Percentiles rank a stretch among this genome's conserved stretches.
Conservation (phyloP, 1,284 basidiomycete species). For the Pholiota adiposa region DNA sequence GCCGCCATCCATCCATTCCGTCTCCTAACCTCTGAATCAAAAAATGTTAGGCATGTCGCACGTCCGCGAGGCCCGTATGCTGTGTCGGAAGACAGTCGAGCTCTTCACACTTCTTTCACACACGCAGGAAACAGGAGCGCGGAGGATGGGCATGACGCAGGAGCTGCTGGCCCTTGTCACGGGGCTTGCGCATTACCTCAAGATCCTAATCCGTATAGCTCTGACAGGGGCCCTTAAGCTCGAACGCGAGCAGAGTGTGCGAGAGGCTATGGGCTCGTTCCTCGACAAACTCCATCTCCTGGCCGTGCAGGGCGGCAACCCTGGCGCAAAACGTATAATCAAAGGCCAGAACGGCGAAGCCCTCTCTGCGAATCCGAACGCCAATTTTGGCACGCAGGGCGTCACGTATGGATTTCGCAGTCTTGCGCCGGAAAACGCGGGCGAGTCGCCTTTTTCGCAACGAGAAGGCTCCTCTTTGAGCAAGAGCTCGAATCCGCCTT, state of each 20-base stretch:
- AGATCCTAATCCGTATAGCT: slow-evolving; percentile 98
- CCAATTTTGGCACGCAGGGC: slow-evolving; percentile 75
- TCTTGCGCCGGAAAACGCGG: slow-evolving; percentile 85
- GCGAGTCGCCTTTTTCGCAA: slow-evolving; percentile 76
- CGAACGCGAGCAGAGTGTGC: slow-evolving; percentile 86
- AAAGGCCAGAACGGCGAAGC: slow-evolving; percentile 69
- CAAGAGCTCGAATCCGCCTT: slow-evolving; percentile 66
- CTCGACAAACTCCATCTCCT: slow-evolving; percentile 92
- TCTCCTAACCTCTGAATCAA: slow-evolving; percentile 16
- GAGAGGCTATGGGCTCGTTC: slow-evolving; percentile 87
- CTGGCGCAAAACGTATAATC: slow-evolving; percentile 71
- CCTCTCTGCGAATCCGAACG: slow-evolving; percentile 42
- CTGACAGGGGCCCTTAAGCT: slow-evolving; percentile 95
- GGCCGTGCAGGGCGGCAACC: slow-evolving; percentile 87
- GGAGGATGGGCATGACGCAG: slow-evolving; percentile 95
- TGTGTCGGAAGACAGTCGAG: slow-evolving; percentile 99
- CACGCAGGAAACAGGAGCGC: slow-evolving; percentile 89
- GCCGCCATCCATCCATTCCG: slow-evolving; percentile 11
- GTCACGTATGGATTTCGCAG: slow-evolving; percentile 90
- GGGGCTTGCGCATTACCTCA: slow-evolving; percentile 97
- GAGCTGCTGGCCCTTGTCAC: slow-evolving; percentile 98
- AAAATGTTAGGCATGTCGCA: slow-evolving; percentile 86
- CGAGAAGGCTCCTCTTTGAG: slow-evolving; percentile 48
- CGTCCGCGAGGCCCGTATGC: slow-evolving; percentile 96
- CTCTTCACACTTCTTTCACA: slow-evolving; percentile 98